phyloP scores from a whole-genome alignment of 2,329 filamentous ascomycete species.

The Aspergillus fijiensis region DNA sequence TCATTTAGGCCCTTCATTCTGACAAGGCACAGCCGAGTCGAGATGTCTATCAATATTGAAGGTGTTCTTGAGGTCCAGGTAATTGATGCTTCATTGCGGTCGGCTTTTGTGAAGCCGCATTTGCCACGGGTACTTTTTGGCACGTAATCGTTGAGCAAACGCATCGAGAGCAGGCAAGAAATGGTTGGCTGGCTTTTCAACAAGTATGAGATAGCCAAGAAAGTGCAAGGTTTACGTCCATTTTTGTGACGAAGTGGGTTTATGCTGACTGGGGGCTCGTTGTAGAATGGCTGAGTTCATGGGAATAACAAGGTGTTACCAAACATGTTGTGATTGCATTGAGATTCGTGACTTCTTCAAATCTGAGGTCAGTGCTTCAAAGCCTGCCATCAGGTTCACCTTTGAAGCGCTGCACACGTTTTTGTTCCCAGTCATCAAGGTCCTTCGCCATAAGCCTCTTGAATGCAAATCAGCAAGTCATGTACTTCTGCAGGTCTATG shows the following conservation, averaged over 20 bases:
- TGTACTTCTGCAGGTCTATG: neutral
- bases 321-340: neutral
- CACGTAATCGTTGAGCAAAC: neutral
- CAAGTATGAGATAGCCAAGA: neutral
- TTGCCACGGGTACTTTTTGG: neutral
- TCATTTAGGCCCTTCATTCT: neutral
- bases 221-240: neutral
- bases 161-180: neutral
- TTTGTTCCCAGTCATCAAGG: conserved; percentile 94
- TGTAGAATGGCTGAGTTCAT: too few relatives aligned
- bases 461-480: neutral
- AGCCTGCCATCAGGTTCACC: conserved; percentile 87
- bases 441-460: conserved; percentile 84
- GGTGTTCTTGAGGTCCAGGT: neutral
- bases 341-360: neutral
- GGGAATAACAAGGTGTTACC: too few relatives aligned
- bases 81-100: neutral
- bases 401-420: conserved; percentile 82
- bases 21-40: neutral
- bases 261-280: neutral
- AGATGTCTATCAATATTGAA: neutral
- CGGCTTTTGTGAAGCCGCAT: neutral
- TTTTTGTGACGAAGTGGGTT: neutral
- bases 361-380: conserved; percentile 37
- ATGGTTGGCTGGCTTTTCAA: neutral